A percentile compares a stretch with the other conserved stretches of the same genome.
Conservation (phyloP, 495 filamentous ascomycete genomes). For the Cercophora sp. region DNA sequence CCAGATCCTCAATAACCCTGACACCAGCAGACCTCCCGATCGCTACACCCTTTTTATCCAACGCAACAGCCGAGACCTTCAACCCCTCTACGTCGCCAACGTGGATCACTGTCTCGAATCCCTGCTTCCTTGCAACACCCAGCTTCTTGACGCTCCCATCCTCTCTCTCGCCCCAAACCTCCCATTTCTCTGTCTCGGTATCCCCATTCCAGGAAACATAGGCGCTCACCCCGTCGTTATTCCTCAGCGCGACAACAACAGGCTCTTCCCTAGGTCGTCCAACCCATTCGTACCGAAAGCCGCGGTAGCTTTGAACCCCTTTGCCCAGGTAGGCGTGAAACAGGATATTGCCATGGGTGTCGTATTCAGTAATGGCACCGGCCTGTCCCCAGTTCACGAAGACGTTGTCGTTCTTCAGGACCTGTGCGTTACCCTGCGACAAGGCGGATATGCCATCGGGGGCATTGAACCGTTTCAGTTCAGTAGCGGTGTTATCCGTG, state of each 20-base stretch:
- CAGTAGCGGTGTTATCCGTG: slow-evolving; percentile 40
- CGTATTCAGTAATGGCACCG: slow-evolving; percentile 51
- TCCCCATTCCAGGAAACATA: slow-evolving; percentile 33
- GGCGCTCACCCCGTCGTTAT: slow-evolving; percentile 2
- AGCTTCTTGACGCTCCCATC: neutral
- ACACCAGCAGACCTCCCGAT: too few relatives aligned
- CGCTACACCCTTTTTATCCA: too few relatives aligned
- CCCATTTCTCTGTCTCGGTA: slow-evolving; percentile 23
- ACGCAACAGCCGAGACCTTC: too few relatives aligned
- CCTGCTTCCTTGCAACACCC: neutral
- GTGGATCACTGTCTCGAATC: neutral
- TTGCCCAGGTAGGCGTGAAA: slow-evolving; percentile 28
- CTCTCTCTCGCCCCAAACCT: slow-evolving; percentile 3
- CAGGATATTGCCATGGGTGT: slow-evolving; percentile 40
- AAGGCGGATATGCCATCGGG: slow-evolving; percentile 44
- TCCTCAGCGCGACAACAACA: slow-evolving; percentile 12
- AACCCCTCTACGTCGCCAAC: too few relatives aligned
- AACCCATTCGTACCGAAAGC: slow-evolving; percentile 26
- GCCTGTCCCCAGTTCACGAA: slow-evolving; percentile 57
- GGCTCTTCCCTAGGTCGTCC: slow-evolving; percentile 20
- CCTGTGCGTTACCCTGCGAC: slow-evolving; percentile 58
- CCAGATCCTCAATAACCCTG: too few relatives aligned
- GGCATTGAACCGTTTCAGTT: slow-evolving; percentile 29
- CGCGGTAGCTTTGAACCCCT: slow-evolving; percentile 23
- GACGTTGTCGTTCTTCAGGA: slow-evolving; percentile 48